Percentiles rank a stretch among this genome's conserved stretches.
Conservation (phyloP, 1,284 basidiomycete species). For the Sporisorium graminicola region DNA sequence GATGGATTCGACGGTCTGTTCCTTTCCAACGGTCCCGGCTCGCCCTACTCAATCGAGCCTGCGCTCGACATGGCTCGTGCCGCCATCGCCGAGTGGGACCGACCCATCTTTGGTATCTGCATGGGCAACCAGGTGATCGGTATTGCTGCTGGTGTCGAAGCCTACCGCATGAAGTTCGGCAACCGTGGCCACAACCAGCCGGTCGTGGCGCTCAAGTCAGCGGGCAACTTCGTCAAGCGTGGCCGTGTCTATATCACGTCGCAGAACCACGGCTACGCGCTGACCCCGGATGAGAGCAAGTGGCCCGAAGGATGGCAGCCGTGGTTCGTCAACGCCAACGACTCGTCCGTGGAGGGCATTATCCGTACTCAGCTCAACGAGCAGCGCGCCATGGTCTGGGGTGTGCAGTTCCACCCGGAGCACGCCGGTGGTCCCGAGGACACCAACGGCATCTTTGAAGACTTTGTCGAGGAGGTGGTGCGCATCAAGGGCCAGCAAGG, state of each 20-base stretch:
- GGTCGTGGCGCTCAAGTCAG: slow-evolving; percentile 88
- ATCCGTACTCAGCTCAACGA: slow-evolving; percentile 53
- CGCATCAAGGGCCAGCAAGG: slow-evolving; percentile 54
- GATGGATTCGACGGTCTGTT: slow-evolving; percentile 95
- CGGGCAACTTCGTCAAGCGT: slow-evolving; percentile 86
- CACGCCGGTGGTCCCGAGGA: slow-evolving; percentile 68
- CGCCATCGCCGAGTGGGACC: slow-evolving; percentile 83
- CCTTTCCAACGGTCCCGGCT: slow-evolving; percentile 95
- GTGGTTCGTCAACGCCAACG: slow-evolving; percentile 69
- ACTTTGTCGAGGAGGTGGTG: slow-evolving; percentile 66
- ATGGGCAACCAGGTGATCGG: slow-evolving; percentile 89
- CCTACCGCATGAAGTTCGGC: slow-evolving; percentile 96
- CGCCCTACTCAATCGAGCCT: slow-evolving; percentile 89
- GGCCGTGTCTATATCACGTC: slow-evolving; percentile 96
- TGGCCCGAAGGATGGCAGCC: slow-evolving; percentile 68
- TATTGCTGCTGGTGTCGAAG: slow-evolving; percentile 94
- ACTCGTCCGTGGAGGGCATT: slow-evolving; percentile 67
- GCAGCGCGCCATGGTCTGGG: slow-evolving; percentile 62
- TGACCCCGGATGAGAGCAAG: slow-evolving; percentile 61
- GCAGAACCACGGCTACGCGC: slow-evolving; percentile 73
- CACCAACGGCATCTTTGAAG: slow-evolving; percentile 66
- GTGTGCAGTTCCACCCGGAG: slow-evolving; percentile 69
- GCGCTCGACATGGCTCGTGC: slow-evolving; percentile 85
- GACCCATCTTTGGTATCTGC: slow-evolving; percentile 96
- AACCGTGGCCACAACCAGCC: slow-evolving; percentile 99